These are phyloP conservation scores for Hydnomerulius pinastri DNA, from an alignment of 768 basidiomycete species.

Conservation along the genomic window DNA sequence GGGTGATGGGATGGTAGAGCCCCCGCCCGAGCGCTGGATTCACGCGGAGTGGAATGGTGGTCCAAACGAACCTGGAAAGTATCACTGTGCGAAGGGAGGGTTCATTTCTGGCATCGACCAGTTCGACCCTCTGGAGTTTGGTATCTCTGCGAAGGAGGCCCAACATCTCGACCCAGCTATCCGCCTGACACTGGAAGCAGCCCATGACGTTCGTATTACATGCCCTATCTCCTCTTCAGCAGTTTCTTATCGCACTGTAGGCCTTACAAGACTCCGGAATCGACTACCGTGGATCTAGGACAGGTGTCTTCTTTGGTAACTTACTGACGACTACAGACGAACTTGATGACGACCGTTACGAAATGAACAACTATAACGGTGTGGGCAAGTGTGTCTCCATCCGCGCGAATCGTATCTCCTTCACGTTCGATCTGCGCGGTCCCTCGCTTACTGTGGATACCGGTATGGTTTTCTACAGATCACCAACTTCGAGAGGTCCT, in stretches of 20 bases:
- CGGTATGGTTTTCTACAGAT: constrained; percentile 10
- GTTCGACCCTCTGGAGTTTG: constrained; percentile 36
- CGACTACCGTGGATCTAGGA: constrained; percentile 43
- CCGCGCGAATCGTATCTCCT: constrained; percentile 35
- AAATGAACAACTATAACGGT: constrained; percentile 29
- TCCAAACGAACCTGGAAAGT: constrained; percentile 34
- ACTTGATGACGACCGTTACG: constrained; percentile 29
- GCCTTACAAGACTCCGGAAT: constrained; percentile 50
- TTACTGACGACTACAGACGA: constrained; percentile 28
- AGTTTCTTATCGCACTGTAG: background rate
- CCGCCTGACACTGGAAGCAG: constrained; percentile 31
- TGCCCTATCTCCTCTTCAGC: background rate
- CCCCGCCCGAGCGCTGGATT: constrained; percentile 30
- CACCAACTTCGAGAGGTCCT: too few relatives aligned
- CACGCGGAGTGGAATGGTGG: constrained; percentile 34
- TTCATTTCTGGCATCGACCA: constrained; percentile 34
- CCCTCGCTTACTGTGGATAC: constrained; percentile 51
- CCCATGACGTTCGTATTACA: constrained; percentile 24
- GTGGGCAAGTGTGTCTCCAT: constrained; percentile 33
- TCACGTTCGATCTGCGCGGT: constrained; percentile 39
- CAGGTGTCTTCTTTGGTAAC: constrained; percentile 44
- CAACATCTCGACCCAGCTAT: constrained; percentile 33
- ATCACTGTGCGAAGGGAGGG: constrained; percentile 28
- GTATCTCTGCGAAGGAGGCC: constrained; percentile 35
- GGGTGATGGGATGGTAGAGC: constrained; percentile 32